A percentile compares a stretch with the other conserved stretches of the same genome.
These are phyloP conservation scores for Perkinsus olseni DNA, from an alignment of 169 alveolate species.

Conservation along the genomic window DNA sequence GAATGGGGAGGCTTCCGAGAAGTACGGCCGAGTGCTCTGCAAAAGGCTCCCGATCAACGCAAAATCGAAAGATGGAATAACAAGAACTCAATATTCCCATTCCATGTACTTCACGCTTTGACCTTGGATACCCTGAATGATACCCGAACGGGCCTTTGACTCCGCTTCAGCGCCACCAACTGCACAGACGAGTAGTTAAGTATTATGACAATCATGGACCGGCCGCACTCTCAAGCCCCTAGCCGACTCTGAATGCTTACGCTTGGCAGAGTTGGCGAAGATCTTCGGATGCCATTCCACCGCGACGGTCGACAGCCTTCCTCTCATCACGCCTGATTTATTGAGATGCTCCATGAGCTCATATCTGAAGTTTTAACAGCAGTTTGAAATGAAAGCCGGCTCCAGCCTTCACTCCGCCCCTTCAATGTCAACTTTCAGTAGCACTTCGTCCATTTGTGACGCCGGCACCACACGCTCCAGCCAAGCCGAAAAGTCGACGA, in stretches of 20 bases:
- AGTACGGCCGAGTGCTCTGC: too few relatives aligned
- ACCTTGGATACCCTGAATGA: too few relatives aligned
- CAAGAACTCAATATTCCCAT: too few relatives aligned
- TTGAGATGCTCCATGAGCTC: neutral
- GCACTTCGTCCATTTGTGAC: neutral
- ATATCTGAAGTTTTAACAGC: neutral
- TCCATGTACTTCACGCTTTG: too few relatives aligned
- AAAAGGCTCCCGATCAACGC: too few relatives aligned
- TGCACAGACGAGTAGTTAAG: too few relatives aligned
- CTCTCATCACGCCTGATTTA: neutral
- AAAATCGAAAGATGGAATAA: too few relatives aligned
- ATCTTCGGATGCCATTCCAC: neutral
- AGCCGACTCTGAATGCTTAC: neutral
- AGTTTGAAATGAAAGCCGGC: neutral
- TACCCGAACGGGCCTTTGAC: too few relatives aligned
- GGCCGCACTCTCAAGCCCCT: too few relatives aligned
- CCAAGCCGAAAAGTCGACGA: neutral
- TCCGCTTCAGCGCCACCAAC: too few relatives aligned
- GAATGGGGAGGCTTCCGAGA: too few relatives aligned
- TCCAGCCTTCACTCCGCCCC: neutral
- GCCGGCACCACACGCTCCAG: neutral
- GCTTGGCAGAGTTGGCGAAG: neutral
- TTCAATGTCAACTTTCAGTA: neutral
- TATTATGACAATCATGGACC: too few relatives aligned
- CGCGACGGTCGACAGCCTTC: neutral